Percentiles rank a stretch among this genome's conserved stretches.
phyloP scores from a whole-genome alignment of 139 green algal genomes.

The Axilococcus clingmanii region DNA sequence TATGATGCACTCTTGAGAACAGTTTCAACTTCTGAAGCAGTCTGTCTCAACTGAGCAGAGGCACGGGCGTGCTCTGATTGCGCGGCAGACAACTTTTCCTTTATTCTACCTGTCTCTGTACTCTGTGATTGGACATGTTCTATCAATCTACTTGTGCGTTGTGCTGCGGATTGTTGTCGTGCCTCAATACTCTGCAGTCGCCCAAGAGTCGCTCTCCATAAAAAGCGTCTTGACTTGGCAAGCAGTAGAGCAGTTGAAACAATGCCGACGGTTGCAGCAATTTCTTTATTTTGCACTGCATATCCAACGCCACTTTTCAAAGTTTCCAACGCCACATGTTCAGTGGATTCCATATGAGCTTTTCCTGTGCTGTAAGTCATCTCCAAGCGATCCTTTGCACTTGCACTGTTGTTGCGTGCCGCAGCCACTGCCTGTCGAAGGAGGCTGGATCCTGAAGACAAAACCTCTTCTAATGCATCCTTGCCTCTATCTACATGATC shows the following conservation, averaged over 20 bases:
- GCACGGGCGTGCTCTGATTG: constrained; percentile 22
- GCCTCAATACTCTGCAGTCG: constrained; percentile 9
- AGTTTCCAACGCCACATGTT: too few species aligned
- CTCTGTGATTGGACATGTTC: constrained; percentile 12
- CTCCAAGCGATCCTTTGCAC: too few species aligned
- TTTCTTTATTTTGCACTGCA: constrained; percentile 13
- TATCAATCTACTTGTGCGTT: background rate
- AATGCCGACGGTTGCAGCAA: background rate
- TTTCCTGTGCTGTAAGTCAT: too few species aligned
- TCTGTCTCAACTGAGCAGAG: constrained; percentile 17
- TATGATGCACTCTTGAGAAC: constrained; percentile 8
- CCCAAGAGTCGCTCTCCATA: constrained; percentile 23
- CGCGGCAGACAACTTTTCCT: constrained; percentile 15
- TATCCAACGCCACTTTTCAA: constrained; percentile 16
- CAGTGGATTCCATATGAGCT: too few species aligned
- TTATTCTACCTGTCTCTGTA: constrained; percentile 17
- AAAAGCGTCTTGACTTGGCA: constrained; percentile 13
- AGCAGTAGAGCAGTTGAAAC: constrained; percentile 7
- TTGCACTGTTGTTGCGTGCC: too few species aligned
- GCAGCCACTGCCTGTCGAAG: too few species aligned
- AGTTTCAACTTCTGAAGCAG: constrained; percentile 22
- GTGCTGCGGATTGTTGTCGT: constrained; percentile 3
- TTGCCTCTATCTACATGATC: too few species aligned
- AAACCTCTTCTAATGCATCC: too few species aligned
- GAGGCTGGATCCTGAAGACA: too few species aligned